Conservation (phyloP, 2,329 filamentous ascomycete species). For the Zarea fungicola region DNA sequence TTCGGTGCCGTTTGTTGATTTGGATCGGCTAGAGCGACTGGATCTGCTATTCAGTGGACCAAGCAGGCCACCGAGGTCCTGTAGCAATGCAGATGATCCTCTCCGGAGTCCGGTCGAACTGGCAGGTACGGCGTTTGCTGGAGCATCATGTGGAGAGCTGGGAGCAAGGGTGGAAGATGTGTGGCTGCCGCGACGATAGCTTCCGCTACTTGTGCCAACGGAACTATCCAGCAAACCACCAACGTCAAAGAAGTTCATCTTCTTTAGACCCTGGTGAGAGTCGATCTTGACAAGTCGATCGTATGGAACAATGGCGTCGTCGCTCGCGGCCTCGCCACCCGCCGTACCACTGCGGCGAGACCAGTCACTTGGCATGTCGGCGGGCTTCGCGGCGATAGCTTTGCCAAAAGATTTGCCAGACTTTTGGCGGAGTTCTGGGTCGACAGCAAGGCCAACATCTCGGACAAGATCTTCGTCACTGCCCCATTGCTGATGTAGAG, state of each 20-base stretch:
- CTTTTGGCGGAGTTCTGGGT: conserved; percentile 43
- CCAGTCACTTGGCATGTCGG: conserved; percentile 42
- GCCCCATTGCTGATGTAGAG: conserved; percentile 65
- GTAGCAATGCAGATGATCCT: conserved; percentile 53
- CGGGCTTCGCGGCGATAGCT: conserved; percentile 21
- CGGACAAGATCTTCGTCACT: conserved; percentile 88
- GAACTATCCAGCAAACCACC: conserved; percentile 64
- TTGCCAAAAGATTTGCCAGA: conserved; percentile 12
- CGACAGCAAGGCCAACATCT: conserved; percentile 66
- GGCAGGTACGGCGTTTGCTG: conserved; percentile 42
- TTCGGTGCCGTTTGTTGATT: conserved; percentile 34
- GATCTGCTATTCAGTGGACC: conserved; percentile 30
- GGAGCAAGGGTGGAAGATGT: conserved; percentile 37
- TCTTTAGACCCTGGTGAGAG: conserved; percentile 19
- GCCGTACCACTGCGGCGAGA: conserved; percentile 38
- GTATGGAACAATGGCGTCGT: conserved; percentile 37
- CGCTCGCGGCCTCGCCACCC: conserved; percentile 36
- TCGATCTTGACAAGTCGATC: conserved; percentile 28
- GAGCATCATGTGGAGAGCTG: conserved; percentile 28
- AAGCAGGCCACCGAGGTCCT: conserved; percentile 53
- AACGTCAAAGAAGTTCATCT: conserved; percentile 79
- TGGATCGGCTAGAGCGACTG: conserved; percentile 26
- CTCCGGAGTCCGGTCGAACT: conserved; percentile 41
- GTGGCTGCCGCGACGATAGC: conserved; percentile 35
- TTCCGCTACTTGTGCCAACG: conserved; percentile 24